phyloP scores from a whole-genome alignment of 2,329 filamentous ascomycete species.

The Colletotrichum sp. region DNA sequence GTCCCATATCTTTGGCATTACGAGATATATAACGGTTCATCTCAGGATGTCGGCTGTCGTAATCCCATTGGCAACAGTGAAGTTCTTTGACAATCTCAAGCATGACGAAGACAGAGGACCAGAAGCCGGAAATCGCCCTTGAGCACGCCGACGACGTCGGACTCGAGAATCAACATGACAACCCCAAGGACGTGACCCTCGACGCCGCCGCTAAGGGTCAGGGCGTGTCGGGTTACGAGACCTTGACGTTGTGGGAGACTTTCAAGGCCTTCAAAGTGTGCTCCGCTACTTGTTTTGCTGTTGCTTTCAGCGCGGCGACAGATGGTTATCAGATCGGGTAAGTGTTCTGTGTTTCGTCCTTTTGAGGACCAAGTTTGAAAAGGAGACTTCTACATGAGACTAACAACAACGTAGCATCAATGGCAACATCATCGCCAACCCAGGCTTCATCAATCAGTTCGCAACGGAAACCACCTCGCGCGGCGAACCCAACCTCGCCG shows the following conservation, averaged over 20 bases:
- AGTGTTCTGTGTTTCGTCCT: neutral
- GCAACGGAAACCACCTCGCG: conserved; percentile 27
- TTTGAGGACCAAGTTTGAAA: neutral
- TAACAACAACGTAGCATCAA: conserved; percentile 31
- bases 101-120: neutral
- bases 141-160: neutral
- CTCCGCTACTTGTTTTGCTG: conserved; percentile 28
- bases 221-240: conserved; percentile 30
- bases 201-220: conserved; percentile 30
- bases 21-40: neutral
- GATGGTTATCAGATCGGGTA: conserved; percentile 34
- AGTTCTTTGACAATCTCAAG: neutral
- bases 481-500: conserved; percentile 34
- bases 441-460: conserved; percentile 41
- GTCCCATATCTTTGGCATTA: neutral
- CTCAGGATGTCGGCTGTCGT: too few species aligned
- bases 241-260: conserved; percentile 29
- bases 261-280: conserved; percentile 29
- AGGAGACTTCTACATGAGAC: neutral
- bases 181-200: conserved; percentile 2
- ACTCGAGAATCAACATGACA: neutral
- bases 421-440: conserved; percentile 40
- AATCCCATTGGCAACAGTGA: neutral
- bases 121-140: neutral
- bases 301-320: conserved; percentile 30